Conservation (phyloP, 345 rosid genomes). For the Eucalyptus erythrocorys region DNA sequence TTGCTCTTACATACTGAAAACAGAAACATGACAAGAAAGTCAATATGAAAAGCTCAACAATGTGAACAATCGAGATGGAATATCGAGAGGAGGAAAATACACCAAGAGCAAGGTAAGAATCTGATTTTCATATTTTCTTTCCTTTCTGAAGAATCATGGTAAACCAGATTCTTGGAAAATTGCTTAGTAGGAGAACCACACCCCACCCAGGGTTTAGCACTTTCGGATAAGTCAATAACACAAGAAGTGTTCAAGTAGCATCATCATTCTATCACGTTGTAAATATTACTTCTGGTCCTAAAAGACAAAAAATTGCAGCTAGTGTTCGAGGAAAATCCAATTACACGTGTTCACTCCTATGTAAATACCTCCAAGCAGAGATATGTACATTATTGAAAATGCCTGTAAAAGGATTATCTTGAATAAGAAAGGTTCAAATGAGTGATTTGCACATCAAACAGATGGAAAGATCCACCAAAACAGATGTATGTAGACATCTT, state of each 20-base stretch:
- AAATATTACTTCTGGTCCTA: background rate
- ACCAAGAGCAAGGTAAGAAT: background rate
- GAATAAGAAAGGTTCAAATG: no score
- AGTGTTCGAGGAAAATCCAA: background rate
- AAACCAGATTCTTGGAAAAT: background rate
- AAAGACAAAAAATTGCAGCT: background rate
- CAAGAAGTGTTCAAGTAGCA: background rate
- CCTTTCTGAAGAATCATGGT: background rate
- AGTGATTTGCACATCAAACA: no score
- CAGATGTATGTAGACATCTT: no score
- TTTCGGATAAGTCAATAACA: background rate
- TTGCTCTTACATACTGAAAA: background rate
- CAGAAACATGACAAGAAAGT: background rate
- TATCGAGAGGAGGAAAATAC: background rate
- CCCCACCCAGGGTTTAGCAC: background rate
- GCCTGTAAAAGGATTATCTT: no score
- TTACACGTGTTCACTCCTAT: background rate
- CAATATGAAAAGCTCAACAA: background rate
- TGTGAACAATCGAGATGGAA: no score
- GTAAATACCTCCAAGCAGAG: background rate
- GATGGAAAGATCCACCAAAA: no score
- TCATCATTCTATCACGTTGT: background rate
- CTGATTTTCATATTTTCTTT: background rate
- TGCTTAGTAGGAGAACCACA: background rate
- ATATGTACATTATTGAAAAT: background rate